Base-by-base conservation (phyloP, 768 basidiomycete species). In the Cystobasidiopsis lactophilus region DNA sequence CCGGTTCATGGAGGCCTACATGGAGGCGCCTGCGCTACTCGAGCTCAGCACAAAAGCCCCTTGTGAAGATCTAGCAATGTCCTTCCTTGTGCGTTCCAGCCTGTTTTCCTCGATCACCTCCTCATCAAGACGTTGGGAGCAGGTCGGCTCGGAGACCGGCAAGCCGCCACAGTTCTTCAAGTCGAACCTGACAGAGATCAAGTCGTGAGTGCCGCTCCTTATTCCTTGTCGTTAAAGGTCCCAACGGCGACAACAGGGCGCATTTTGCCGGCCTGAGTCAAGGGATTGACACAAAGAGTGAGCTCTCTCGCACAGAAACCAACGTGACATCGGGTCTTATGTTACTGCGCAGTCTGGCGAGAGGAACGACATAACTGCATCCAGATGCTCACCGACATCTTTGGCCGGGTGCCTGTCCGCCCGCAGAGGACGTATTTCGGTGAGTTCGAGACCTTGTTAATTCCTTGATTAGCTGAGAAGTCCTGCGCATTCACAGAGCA, bases 1-100 rank as follows among this genome's bases (percentile, higher is more conserved):
- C 9, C 7, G 16, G 16, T 35, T 13, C 48, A 50, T 50, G 48
- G 33, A n/a, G 10, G 33, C 35, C 48, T 50, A 50, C 35, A 35
- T 50, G 13, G 14, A 50, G 21, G 18, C 33, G 33, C 11, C 19
- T 16, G 10, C 23, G 3, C 35, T 50, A 24, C 10, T 50, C 31
- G 48, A n/a, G 16, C 48, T 50, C 35, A 37, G 33, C 31, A 50
- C 2, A 31, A 11, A 24, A 19, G 21, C 48, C 1, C 48, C 48
- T 23, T 50, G 48, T 35, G 48, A 50, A 38, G 48, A 50, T 24
- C 33, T 50, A 16, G 48, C 23, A 3, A 50, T 50, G 48, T 23
- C 14, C 48, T 35, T 50, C 35, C 14, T 50, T 24, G 35, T 43
- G 16, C 41, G 41, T 7, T 26, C 24, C 19, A 21, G 13, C 4